phyloP scores from a whole-genome alignment of 2,329 filamentous ascomycete species.

The Clonostachys rosea region DNA sequence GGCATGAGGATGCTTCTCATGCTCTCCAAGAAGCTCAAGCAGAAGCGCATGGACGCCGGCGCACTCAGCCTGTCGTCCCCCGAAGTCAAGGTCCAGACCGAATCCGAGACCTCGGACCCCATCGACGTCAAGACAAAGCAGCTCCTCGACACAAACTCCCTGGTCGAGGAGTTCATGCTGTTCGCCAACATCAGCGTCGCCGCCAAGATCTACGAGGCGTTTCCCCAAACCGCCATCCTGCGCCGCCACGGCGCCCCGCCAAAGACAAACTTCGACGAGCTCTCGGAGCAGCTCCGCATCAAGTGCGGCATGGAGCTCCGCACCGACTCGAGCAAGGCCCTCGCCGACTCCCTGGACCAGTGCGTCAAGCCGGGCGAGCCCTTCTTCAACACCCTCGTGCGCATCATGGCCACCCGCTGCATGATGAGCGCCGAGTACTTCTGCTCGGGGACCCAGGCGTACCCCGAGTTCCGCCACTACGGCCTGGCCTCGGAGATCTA shows the following conservation, averaged over 20 bases:
- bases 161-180: slow-evolving; percentile 99
- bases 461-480: slow-evolving; percentile 95
- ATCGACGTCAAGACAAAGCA: slow-evolving; percentile 96
- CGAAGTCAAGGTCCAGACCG: slow-evolving; percentile 92
- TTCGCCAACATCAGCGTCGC: slow-evolving; percentile 96
- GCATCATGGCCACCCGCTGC: slow-evolving; percentile 95
- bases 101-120: slow-evolving; percentile 93
- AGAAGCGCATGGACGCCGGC: slow-evolving; percentile 94
- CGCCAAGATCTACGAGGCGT: slow-evolving; percentile 81
- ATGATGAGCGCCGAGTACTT: slow-evolving; percentile 99
- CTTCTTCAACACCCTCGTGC: slow-evolving; percentile 97
- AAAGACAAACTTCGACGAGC: slow-evolving; percentile 93
- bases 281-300: slow-evolving; percentile 83
- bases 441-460: slow-evolving; percentile 86
- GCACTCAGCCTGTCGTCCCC: slow-evolving; percentile 95
- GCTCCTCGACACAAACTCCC: slow-evolving; percentile 89
- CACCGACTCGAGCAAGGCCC: slow-evolving; percentile 83
- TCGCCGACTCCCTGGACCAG: slow-evolving; percentile 84
- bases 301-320: slow-evolving; percentile 78
- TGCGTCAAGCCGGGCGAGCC: slow-evolving; percentile 78
- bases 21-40: slow-evolving; percentile 88
- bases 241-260: slow-evolving; percentile 89
- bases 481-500: slow-evolving; percentile 95
- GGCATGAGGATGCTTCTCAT: slow-evolving; percentile 84
- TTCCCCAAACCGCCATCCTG: slow-evolving; percentile 91